Conservation (phyloP, 768 basidiomycete species). For the Strobilomyces dryophilus region DNA sequence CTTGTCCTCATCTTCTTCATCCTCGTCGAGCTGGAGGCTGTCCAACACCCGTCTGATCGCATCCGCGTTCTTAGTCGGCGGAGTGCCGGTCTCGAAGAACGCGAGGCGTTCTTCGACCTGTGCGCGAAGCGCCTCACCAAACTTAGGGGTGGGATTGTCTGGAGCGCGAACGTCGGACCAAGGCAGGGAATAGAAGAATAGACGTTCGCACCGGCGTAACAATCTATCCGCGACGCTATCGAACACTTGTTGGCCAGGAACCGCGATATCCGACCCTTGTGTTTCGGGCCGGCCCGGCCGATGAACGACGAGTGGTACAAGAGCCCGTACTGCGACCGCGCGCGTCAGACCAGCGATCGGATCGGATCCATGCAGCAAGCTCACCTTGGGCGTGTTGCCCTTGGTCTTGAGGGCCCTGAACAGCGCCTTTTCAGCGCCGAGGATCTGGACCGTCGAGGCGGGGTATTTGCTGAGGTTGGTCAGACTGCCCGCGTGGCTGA, state of each 20-base stretch:
- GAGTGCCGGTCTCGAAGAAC: constrained; percentile 90
- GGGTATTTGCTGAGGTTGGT: constrained; percentile 98
- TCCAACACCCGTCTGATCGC: constrained; percentile 87
- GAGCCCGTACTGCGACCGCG: constrained; percentile 77
- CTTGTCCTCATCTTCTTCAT: constrained; percentile 51
- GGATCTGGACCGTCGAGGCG: constrained; percentile 95
- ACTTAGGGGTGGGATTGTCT: constrained; percentile 87
- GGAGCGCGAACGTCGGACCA: background rate
- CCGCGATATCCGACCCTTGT: constrained; percentile 97
- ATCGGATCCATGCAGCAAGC: background rate
- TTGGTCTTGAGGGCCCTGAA: constrained; percentile 98
- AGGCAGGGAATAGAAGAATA: no score
- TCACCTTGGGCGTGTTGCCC: constrained; percentile 94
- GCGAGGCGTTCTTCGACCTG: constrained; percentile 95
- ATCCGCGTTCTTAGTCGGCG: constrained; percentile 88
- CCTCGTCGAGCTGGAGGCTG: constrained; percentile 66
- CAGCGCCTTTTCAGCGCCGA: constrained; percentile 96
- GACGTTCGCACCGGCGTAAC: constrained; percentile 66
- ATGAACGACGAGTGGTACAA: constrained; percentile 97
- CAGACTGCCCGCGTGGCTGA: constrained; percentile 94
- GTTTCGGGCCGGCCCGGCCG: constrained; percentile 88
- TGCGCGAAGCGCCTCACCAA: constrained; percentile 87
- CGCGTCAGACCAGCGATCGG: background rate
- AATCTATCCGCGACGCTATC: constrained; percentile 95
- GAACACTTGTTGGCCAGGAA: constrained; percentile 99